Evolutionary conservation across 225 moss, liverwort and hornwort species (phyloP).

Genomic region (Marchantia paleacea): DNA sequence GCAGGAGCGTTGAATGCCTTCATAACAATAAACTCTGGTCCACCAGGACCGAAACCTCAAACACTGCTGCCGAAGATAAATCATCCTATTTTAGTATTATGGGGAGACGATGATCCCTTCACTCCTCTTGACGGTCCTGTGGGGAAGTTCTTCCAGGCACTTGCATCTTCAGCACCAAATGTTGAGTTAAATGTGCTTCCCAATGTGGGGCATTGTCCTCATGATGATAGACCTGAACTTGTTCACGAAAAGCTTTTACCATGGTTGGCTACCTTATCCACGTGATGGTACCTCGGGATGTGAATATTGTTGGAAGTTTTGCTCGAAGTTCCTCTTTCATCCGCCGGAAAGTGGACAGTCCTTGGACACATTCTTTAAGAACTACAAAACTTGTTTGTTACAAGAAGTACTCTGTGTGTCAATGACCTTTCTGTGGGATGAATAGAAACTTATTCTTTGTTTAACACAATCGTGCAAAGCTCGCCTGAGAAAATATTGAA

Average conservation of each 20-base stretch:
- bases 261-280: slow-evolving; percentile 50
- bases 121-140: slow-evolving; percentile 89
- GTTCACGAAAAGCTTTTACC: slow-evolving; percentile 75
- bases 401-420: too few relatives aligned
- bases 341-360: too few relatives aligned
- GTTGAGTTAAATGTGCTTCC: slow-evolving; percentile 60
- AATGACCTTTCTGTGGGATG: too few relatives aligned
- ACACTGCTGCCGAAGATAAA: slow-evolving; percentile 55
- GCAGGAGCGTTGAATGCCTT: slow-evolving; percentile 89
- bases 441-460: too few relatives aligned
- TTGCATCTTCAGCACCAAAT: slow-evolving; percentile 36
- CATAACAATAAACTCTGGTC: slow-evolving; percentile 85
- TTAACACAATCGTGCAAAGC: too few relatives aligned
- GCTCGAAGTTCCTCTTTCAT: too few relatives aligned
- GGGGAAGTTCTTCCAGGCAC: slow-evolving; percentile 65
- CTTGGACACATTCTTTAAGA: too few relatives aligned
- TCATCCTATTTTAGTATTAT: slow-evolving; percentile 72
- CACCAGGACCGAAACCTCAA: slow-evolving; percentile 86
- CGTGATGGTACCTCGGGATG: not conserved
- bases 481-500: too few relatives aligned
- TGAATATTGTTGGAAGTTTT: too few relatives aligned
- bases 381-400: too few relatives aligned
- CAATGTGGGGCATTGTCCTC: slow-evolving; percentile 80
- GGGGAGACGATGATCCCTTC: slow-evolving; percentile 92
- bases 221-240: slow-evolving; percentile 78